Base-by-base conservation (phyloP, 768 basidiomycete species). In the Pholiota microspora region DNA sequence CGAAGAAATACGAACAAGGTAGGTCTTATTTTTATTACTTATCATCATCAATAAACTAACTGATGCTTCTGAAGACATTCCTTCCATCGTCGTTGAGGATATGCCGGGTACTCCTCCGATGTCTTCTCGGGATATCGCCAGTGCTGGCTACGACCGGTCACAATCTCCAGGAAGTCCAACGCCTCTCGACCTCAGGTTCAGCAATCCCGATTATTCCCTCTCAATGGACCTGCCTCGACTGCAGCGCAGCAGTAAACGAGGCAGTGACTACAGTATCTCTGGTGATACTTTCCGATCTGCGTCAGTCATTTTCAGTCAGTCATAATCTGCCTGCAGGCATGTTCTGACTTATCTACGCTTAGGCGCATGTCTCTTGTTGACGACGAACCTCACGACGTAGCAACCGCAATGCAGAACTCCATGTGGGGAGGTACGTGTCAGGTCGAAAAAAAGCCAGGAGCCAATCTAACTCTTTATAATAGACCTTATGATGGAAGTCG, bases 381-480 rank as follows among this genome's bases (percentile, higher is more conserved):
- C 27, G 71, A 77, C 36, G 77, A 80, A 55, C 71, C 74, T 2
- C 74, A 78, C 55, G 72, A 79, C 53, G 73, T 86, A 18, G 67
- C 84, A 16, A 75, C 77, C 16, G 79, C 85, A 9, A 79, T 87
- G 71, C 78, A 85, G 56, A 79, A 76, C 55, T 87, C 86, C n/a
- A 74, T 82, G 49, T 89, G 88, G 88, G 82, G 83, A 62, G 86
- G 87, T 86, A 61, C 62, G 85, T 69, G 12, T n/a, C n/a, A n/a
- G n/a, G n/a, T n/a, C n/a, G n/a, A n/a, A n/a, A n/a, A n/a, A n/a
- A n/a, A n/a, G n/a, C n/a, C n/a, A n/a, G n/a, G n/a, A 49, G 16
- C 44, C 29, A 32, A 31, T 25, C 36, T 36, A 47, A 32, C 24
- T 16, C 23, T 6, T 47, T 28, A 35, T 16, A 27, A 13, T 36